These are phyloP conservation scores for Skeletonema grethae DNA, from an alignment of 108 stramenopile genomes.

Conservation along the genomic window DNA sequence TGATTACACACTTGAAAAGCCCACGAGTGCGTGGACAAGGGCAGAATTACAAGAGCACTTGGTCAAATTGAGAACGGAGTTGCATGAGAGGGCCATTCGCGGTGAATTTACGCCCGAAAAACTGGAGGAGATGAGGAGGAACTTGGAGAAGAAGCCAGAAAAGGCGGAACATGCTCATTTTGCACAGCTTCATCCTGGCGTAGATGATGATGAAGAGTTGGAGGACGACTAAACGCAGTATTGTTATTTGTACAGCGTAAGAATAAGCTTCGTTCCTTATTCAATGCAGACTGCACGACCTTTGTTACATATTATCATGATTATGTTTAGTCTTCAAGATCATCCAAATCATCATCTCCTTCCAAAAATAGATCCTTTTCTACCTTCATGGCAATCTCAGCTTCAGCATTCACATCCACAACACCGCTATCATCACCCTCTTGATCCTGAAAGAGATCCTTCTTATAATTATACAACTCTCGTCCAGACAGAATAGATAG, in stretches of 20 bases:
- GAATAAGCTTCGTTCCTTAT: not conserved
- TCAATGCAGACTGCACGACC: not conserved
- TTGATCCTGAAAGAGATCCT: constrained; percentile 75
- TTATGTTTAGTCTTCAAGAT: constrained; percentile 70
- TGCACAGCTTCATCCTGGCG: constrained; percentile 75
- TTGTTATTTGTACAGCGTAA: not conserved
- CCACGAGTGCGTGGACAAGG: constrained; percentile 73
- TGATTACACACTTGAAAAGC: constrained; percentile 76
- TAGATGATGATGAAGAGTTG: constrained; percentile 71
- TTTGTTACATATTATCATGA: not conserved
- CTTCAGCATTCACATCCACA: constrained; percentile 57
- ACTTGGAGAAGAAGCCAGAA: constrained; percentile 45
- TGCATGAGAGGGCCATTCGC: constrained; percentile 66
- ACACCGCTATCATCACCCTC: constrained; percentile 52
- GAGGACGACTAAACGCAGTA: constrained; percentile 36
- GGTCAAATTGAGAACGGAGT: constrained; percentile 50
- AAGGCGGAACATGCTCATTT: constrained; percentile 61
- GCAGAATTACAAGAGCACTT: constrained; percentile 79
- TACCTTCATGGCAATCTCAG: constrained; percentile 53
- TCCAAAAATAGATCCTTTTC: constrained; percentile 80
- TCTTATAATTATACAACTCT: constrained; percentile 87
- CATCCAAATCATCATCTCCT: constrained; percentile 87
- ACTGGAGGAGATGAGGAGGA: constrained; percentile 68
- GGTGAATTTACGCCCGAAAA: constrained; percentile 86
- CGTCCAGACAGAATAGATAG: constrained; percentile 80